Evolutionary conservation across 2,329 filamentous ascomycete species (phyloP).

Genomic region (Stenocarpella maydis): DNA sequence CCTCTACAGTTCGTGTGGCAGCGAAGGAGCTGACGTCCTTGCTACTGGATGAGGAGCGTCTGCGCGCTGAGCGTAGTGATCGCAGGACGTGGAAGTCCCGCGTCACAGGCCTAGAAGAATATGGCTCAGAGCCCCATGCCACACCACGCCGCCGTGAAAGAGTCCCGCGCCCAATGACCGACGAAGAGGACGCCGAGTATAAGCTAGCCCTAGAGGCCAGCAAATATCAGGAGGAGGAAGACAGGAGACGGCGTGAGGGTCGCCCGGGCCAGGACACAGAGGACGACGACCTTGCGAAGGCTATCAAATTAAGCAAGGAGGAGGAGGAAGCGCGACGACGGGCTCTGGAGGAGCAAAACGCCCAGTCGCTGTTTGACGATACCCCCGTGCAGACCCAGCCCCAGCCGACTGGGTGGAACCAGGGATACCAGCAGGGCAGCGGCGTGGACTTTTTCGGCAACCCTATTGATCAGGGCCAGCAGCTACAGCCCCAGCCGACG

Average conservation of each 20-base stretch:
- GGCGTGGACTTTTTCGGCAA: slow-evolving; percentile 98
- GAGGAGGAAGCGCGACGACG: slow-evolving; percentile 90
- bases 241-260: slow-evolving; percentile 75
- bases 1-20: slow-evolving; percentile 80
- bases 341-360: slow-evolving; percentile 87
- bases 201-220: slow-evolving; percentile 91
- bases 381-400: slow-evolving; percentile 71
- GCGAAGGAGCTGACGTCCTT: slow-evolving; percentile 95
- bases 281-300: slow-evolving; percentile 92
- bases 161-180: slow-evolving; percentile 57
- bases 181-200: slow-evolving; percentile 92
- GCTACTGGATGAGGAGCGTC: slow-evolving; percentile 90
- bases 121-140: slow-evolving; percentile 55
- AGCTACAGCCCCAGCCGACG: slow-evolving; percentile 80
- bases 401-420: slow-evolving; percentile 90
- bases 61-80: slow-evolving; percentile 89
- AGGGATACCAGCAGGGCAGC: slow-evolving; percentile 96
- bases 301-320: slow-evolving; percentile 91
- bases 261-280: slow-evolving; percentile 63
- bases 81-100: slow-evolving; percentile 96
- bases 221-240: slow-evolving; percentile 93
- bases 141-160: slow-evolving; percentile 57
- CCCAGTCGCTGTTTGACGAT: slow-evolving; percentile 88
- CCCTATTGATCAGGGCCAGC: slow-evolving; percentile 81
- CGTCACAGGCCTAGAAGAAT: slow-evolving; percentile 92